Base-by-base conservation (phyloP, 2,329 filamentous ascomycete species). In the Phoma sp. region DNA sequence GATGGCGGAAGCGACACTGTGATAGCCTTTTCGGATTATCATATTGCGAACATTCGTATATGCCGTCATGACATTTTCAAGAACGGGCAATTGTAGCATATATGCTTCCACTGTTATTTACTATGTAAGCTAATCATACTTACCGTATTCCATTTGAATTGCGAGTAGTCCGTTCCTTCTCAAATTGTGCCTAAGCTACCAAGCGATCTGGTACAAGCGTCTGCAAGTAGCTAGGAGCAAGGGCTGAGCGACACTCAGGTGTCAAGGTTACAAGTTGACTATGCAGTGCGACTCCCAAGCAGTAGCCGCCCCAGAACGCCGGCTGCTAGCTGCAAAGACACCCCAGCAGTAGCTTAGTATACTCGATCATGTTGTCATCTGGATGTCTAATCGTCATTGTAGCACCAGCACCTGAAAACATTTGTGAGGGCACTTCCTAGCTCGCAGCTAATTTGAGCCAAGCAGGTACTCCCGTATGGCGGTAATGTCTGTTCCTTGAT, bases 381-480 rank as follows among this genome's bases (percentile, higher is more conserved):
- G 18, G 10, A 47, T 13, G 24, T 33, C 38, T n/a, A 47, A 13
- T 8, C 47, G 39, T 44, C 36, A 50, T 55, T 14, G 46, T 50
- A 36, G 25, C 46, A 50, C 30, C 29, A 14, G 13, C 18, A 32
- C 9, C 10, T 14, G 38, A 10, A 42, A 24, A 50, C 41, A 33
- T 41, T 47, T 41, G 42, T 29, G 23, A 38, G 9, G 2, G 18
- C 18, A 18, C 18, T 18, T 2, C 18, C 4, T 23, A 33, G n/a
- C 7, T 10, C 27, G 36, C 35, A 29, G 23, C 41, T 55, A 38
- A 23, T 4, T 38, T 32, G 11, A 41, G 41, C 37, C 41, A 49
- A 45, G 52, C 47, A 50, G 41, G 47, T 50, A 55, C 47, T 50
- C 42, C 46, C 36, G 46, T 46, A 10, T 37, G 11, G 30, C 52